Conservation (phyloP, 257 asterid genomes). For the Solanum ossicruentum region DNA sequence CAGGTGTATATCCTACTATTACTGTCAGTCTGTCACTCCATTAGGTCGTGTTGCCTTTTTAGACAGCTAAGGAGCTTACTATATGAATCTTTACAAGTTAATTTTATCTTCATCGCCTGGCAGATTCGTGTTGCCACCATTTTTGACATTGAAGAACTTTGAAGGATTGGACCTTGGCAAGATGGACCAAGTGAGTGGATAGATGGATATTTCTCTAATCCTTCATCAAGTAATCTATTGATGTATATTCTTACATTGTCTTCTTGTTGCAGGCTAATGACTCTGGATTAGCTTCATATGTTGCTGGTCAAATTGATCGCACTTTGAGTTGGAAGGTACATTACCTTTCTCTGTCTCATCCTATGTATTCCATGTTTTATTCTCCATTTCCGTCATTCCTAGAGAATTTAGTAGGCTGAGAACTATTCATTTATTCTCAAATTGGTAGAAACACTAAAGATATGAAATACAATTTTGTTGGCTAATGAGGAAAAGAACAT, state of each 20-base stretch:
- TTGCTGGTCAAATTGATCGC: conserved; percentile 88
- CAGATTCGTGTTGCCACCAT: conserved; percentile 47
- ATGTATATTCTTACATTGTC: not conserved
- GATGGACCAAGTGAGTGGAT: conserved; percentile 57
- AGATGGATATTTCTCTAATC: not conserved
- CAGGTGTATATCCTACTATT: conserved; percentile 21
- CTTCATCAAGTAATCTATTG: not conserved
- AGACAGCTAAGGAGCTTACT: not conserved
- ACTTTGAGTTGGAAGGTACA: conserved; percentile 82
- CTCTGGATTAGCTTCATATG: conserved; percentile 80
- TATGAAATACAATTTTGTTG: not conserved
- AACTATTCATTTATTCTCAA: not conserved
- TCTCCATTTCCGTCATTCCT: not conserved
- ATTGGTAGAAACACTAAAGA: not conserved
- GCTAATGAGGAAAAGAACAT: not conserved
- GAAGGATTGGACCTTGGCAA: conserved; percentile 80
- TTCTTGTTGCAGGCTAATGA: conserved; percentile 38
- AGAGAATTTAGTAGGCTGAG: not conserved
- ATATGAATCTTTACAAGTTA: not conserved
- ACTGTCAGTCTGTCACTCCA: not conserved
- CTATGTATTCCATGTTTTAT: not conserved
- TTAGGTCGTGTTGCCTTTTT: not conserved
- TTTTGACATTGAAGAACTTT: conserved; percentile 63
- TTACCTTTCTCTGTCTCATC: not conserved
- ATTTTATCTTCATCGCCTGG: not conserved